Evolutionary conservation across 805 yeast species (phyloP).

Genomic region (Hanseniaspora mollemarum): DNA sequence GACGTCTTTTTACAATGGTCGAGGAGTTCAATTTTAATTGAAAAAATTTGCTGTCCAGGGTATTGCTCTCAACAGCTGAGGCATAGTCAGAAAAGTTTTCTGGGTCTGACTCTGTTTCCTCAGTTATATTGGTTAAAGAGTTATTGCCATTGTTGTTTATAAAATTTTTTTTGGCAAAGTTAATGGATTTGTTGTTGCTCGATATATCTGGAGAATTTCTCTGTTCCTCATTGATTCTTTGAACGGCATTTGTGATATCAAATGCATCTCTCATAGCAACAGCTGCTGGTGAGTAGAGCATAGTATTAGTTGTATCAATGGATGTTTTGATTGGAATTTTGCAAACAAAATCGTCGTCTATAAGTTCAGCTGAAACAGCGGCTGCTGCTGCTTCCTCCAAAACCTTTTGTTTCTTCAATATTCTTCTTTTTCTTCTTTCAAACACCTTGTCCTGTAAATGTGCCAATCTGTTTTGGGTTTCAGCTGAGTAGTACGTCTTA

Average conservation of each 20-base stretch:
- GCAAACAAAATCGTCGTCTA: slow-evolving; percentile 21
- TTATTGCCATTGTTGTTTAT: neutral
- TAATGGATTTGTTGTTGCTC: neutral
- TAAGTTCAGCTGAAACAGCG: neutral
- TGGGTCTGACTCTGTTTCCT: slow-evolving; percentile 2
- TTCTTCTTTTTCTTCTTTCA: slow-evolving; percentile 12
- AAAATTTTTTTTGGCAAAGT: slow-evolving; percentile 2
- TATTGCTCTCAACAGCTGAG: slow-evolving; percentile 13
- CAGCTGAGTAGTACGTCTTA: slow-evolving; percentile 12
- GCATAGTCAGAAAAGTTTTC: slow-evolving; percentile 9
- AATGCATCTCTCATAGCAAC: slow-evolving; percentile 76
- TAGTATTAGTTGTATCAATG: slow-evolving; percentile 15
- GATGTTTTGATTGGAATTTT: slow-evolving; percentile 22
- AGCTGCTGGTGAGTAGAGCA: slow-evolving; percentile 57
- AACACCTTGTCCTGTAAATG: slow-evolving; percentile 1
- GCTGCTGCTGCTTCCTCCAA: slow-evolving; percentile 13
- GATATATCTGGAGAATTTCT: slow-evolving; percentile 3
- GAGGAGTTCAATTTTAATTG: slow-evolving; percentile 32
- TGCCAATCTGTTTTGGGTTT: slow-evolving; percentile 7
- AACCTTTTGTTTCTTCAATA: slow-evolving; percentile 17
- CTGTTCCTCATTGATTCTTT: slow-evolving; percentile 52
- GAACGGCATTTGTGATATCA: slow-evolving; percentile 76
- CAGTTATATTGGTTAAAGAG: slow-evolving; percentile 3
- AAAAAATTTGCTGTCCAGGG: slow-evolving; percentile 26
- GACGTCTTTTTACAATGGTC: slow-evolving; percentile 35